Evolutionary conservation across 768 basidiomycete species (phyloP).

Genomic region (Clavaria fumosa): DNA sequence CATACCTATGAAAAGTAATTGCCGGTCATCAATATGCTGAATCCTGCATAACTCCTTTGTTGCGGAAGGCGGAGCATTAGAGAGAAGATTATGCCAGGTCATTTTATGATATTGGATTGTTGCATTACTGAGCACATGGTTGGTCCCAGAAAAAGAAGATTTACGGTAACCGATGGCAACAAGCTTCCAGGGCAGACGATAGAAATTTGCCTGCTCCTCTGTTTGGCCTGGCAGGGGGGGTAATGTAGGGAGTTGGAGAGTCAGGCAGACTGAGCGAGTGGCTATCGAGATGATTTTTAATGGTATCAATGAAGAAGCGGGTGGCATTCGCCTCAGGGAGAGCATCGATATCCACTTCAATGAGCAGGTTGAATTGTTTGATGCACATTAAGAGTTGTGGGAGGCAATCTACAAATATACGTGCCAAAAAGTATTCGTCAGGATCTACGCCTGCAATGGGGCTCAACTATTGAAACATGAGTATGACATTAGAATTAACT

Average conservation of each 20-base stretch:
- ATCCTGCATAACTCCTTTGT: neutral
- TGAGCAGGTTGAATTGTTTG: neutral
- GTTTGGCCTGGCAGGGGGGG: neutral
- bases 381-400: neutral
- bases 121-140: neutral
- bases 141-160: neutral
- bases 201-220: neutral
- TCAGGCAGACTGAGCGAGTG: neutral
- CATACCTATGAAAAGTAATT: neutral
- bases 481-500: neutral
- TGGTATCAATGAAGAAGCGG: neutral
- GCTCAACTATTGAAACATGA: neutral
- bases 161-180: neutral
- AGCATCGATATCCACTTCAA: neutral
- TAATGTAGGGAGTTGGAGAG: neutral
- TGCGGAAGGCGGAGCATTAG: neutral
- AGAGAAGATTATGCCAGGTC: slow-evolving; percentile 2
- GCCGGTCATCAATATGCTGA: neutral
- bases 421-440: neutral
- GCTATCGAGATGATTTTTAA: neutral
- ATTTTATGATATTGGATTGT: neutral
- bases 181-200: neutral
- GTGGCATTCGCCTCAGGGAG: slow-evolving; percentile 1
- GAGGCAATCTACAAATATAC: neutral
- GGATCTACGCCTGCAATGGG: neutral